Base-by-base conservation (phyloP, 2,329 filamentous ascomycete species). In the Colletotrichum simmondsii region DNA sequence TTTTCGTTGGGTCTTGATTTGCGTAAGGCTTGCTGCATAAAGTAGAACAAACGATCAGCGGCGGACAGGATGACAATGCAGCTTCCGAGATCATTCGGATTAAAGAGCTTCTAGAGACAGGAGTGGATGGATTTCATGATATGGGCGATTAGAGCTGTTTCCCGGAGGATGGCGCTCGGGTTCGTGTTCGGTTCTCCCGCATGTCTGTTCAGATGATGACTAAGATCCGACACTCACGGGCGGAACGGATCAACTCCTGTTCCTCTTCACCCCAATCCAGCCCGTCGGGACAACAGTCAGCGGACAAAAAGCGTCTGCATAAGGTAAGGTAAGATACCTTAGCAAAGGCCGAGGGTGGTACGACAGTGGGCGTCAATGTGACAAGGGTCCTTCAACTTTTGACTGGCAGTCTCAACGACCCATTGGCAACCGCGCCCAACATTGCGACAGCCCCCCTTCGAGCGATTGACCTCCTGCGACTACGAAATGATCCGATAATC, bases 401-500 rank as follows among this genome's bases (percentile, higher is more conserved):
- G 56, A n/a, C 67, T 12, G 58, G 49, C 49, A 28, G 24, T 28
- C 35, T 10, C 14, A n/a, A 65, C 46, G 28, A 46, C 37, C 35
- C 32, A 56, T 65, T 60, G 67, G 30, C 30, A 32, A 42, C 5
- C 53, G n/a, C 24, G 16, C 49, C 46, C 66, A 10, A 52, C 56
- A 49, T 26, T 14, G 54, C 56, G 56, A 65, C 30, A 56, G 10
- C 49, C 8, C 19, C n/a, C 19, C 59, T 42, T 14, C 37, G 26
- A 63, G 30, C 35, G 19, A 70, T 32, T 59, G 54, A 49, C 16
- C 54, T 12, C 28, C 19, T 26, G 8, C 12, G 42, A 5, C n/a
- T 4, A 26, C 61, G 64, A 73, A 26, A 73, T 73, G 73, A 63
- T 12, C 52, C 57, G 56, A 56, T 70, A 66, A 37, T 37, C 53